Evolutionary conservation across 179 eudicot genomes (phyloP).

Genomic region (Nepenthes alata): DNA sequence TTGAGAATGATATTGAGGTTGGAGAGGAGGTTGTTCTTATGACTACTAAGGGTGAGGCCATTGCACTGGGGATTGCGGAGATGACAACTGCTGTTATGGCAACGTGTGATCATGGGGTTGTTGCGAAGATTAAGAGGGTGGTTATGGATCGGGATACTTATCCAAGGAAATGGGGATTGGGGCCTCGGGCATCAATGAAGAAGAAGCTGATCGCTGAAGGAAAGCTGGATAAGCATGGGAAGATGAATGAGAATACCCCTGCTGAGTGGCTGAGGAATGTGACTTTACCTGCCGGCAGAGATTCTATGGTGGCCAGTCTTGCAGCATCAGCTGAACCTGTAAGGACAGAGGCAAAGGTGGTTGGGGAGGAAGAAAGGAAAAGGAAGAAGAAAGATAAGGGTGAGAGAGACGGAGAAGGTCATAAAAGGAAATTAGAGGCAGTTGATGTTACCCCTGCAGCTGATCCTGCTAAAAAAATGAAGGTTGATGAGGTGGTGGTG

Average conservation of each 20-base stretch:
- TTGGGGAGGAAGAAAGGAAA: slow-evolving; percentile 18
- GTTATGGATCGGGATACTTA: slow-evolving; percentile 91
- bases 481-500: slow-evolving; percentile 22
- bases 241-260: slow-evolving; percentile 62
- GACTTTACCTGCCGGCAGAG: slow-evolving; percentile 59
- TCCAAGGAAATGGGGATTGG: slow-evolving; percentile 71
- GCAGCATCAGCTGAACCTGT: slow-evolving; percentile 41
- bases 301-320: slow-evolving; percentile 53
- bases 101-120: slow-evolving; percentile 91
- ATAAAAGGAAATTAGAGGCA: slow-evolving; percentile 57
- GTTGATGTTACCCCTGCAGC: slow-evolving; percentile 35
- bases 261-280: slow-evolving; percentile 85
- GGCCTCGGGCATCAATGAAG: slow-evolving; percentile 72
- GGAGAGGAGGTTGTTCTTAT: slow-evolving; percentile 82
- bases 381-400: slow-evolving; percentile 35
- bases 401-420: slow-evolving; percentile 20
- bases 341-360: slow-evolving; percentile 16
- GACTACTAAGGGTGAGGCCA: slow-evolving; percentile 92
- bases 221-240: slow-evolving; percentile 78
- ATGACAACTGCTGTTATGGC: slow-evolving; percentile 97
- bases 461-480: slow-evolving; percentile 38
- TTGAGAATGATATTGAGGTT: slow-evolving; percentile 81
- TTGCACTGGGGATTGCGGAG: slow-evolving; percentile 85
- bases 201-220: slow-evolving; percentile 79
- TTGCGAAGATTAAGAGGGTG: slow-evolving; percentile 93